Base-by-base conservation (phyloP, 192 early-diverging fungal species). In the Neocallimastix lanati region DNA sequence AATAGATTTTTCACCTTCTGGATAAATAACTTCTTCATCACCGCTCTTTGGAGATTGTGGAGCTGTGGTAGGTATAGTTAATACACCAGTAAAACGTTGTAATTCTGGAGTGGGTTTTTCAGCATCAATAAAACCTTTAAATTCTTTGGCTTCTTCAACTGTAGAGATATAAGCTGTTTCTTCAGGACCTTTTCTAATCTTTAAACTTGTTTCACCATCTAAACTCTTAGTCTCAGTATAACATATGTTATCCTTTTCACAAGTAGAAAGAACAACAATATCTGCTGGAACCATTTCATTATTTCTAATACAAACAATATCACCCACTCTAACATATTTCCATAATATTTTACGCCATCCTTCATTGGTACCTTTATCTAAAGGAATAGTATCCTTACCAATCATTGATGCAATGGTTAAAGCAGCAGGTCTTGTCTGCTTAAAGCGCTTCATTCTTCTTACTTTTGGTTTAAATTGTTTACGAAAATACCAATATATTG, bases 121-220 rank as follows among this genome's bases (percentile, higher is more conserved):
- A 18, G 90, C 90, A 67, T 96, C 94, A 14, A 99, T 87, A 76
- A 86, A 86, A 81, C 86, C 33, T 79, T 35, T 28, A 85, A 38
- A 4, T 82, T 76, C 15, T 90, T 91, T 78, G 91, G 87, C 78
- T 67, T 90, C 93, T 12, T 84, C 85, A 16, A 89, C 85, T n/a
- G 87, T 85, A 27, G 50, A 67, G 11, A 67, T 67, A 67, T 67
- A 67, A 67, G 50, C 50, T 14, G 93, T 95, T 21, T 90, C 87
- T 0, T 86, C 81, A 76, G 93, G 77, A 11, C 91, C 89, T 76
- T 91, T 87, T 76, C 94, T 92, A 30, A 95, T 90, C 84, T 99
- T 99, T 35, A 99, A 86, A 82, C 98, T 99, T 12, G 97, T 99
- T 83, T 99, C 97, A 78, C 97, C 97, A 80, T 99, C 97, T 40